These are phyloP conservation scores for Globisporangium heterothallicum DNA, from an alignment of 352 stramenopile species.

Conservation along the genomic window DNA sequence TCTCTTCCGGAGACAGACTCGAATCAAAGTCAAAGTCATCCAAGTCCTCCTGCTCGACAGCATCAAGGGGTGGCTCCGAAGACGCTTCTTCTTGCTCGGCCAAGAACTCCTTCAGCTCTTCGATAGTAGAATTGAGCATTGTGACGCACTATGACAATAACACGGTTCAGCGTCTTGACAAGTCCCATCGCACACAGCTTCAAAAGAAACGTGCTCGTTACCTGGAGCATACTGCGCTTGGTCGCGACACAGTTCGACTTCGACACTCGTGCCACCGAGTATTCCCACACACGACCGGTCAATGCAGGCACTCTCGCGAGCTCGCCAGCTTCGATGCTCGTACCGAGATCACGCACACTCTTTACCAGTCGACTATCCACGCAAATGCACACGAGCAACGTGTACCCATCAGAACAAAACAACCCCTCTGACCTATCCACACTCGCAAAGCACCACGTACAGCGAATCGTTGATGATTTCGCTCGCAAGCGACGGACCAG, in stretches of 20 bases:
- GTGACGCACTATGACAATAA: conserved; percentile 48
- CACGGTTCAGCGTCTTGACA: too few relatives aligned
- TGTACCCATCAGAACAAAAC: conserved; percentile 8
- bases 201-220: conserved; percentile 10
- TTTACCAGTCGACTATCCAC: conserved; percentile 59
- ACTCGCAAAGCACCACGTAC: conserved; percentile 26
- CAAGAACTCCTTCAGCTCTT: conserved; percentile 76
- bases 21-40: conserved; percentile 79
- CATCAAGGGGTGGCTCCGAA: conserved; percentile 28
- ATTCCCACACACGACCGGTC: conserved; percentile 81
- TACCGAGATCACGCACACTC: conserved; percentile 54
- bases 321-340: conserved; percentile 39
- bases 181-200: too few relatives aligned
- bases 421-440: not conserved
- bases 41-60: conserved; percentile 48
- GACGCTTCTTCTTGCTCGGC: conserved; percentile 28
- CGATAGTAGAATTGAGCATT: conserved; percentile 77
- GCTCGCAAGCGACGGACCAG: conserved; percentile 64
- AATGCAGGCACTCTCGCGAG: conserved; percentile 57
- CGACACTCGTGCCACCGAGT: conserved; percentile 54
- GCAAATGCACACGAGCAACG: not conserved
- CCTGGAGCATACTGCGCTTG: conserved; percentile 83
- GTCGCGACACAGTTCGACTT: conserved; percentile 86
- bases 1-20: conserved; percentile 61
- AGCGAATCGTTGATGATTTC: conserved; percentile 66